Base-by-base conservation (phyloP, 257 asterid genomes). In the Nemophila menziesii region DNA sequence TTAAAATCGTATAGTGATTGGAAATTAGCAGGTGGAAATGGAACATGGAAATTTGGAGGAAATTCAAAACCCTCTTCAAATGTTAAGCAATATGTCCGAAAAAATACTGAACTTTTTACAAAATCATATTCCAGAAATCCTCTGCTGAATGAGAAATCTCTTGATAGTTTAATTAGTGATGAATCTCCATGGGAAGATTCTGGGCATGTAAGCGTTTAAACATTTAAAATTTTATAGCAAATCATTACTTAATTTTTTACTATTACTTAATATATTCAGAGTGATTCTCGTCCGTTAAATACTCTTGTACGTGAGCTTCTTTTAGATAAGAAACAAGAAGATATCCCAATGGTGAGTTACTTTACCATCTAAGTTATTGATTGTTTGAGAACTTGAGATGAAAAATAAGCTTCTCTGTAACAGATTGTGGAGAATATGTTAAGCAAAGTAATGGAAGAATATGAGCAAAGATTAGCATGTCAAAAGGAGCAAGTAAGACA, bases 341-440 rank as follows among this genome's bases (percentile, higher is more conserved):
- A 89, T 22, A 72, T 89, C 53, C 90, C 96, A 22, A 13, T 56
- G 59, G 98, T 79, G 65, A 75, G 98, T 67, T 34, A 33, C 39
- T 16, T n/a, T n/a, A n/a, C n/a, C n/a, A n/a, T 43, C 11, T 39
- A 43, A 18, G 21, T 23, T 49, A 18, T 10, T 44, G 43, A 12
- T 24, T 5, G 12, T 9, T 37, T 18, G 2, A 23, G 14, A 5
- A 29, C 45, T 38, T 59, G 55, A 49, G 49, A 42, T 45, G 39
- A 52, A 20, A 15, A 54, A 27, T 18, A 8, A 40, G 24, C 46
- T 54, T 56, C 37, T 19, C 54, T 41, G 56, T 52, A 46, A 48
- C 86, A 87, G 97, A 57, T 82, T 62, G 81, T 87, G 62, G 97
- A 81, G 64, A 63, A 44, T 72, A 67, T 82, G 67, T 60, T 87